Conservation (phyloP, 345 rosid genomes). For the Microthlaspi erraticum region DNA sequence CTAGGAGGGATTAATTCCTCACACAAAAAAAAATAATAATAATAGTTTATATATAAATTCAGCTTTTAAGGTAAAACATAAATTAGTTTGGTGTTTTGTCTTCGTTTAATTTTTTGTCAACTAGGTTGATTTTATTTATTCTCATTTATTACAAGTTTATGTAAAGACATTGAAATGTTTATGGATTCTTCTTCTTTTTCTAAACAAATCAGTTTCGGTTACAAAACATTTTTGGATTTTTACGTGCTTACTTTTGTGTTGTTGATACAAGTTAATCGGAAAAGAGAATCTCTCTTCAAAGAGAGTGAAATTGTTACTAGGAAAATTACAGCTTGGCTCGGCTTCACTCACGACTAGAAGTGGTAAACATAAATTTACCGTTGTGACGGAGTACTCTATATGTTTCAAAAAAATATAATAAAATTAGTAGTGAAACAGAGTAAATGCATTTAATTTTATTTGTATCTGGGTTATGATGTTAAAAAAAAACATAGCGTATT, state of each 20-base stretch:
- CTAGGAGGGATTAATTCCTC: not conserved
- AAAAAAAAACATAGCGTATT: not conserved
- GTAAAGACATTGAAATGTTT: not conserved
- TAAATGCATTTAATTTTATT: not conserved
- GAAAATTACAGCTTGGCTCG: conserved; percentile 10
- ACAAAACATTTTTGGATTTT: not conserved
- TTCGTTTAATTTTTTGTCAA: no score
- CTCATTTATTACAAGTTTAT: conserved; percentile 10
- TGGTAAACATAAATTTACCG: not conserved
- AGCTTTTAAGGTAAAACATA: no score
- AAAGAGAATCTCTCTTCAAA: not conserved
- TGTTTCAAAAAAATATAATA: no score
- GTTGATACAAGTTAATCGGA: not conserved
- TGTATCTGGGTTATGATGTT: not conserved
- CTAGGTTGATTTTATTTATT: no score
- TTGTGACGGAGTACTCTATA: not conserved
- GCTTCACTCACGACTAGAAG: not conserved
- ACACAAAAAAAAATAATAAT: no score
- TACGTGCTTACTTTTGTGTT: not conserved
- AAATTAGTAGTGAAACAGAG: no score
- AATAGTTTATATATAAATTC: no score
- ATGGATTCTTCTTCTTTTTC: no score
- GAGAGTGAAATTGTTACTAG: not conserved
- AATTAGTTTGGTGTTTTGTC: no score
- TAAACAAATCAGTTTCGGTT: not conserved